Base-by-base conservation (phyloP, 139 green algal genomes). In the Zygnema circumcarinatum region DNA sequence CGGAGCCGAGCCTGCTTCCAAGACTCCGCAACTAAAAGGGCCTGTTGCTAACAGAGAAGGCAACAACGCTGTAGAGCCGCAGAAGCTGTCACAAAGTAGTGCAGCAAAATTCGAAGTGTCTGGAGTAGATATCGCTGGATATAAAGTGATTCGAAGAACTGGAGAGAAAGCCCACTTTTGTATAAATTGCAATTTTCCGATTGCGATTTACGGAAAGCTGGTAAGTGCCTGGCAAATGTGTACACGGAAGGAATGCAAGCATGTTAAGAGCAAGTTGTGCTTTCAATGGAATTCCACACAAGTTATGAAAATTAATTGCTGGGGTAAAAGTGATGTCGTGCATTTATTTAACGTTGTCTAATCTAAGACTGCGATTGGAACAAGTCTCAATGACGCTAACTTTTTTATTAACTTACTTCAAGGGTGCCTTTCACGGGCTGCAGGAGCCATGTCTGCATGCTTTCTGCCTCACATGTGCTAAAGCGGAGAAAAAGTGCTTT, bases 81-180 rank as follows among this genome's bases (percentile, higher is more conserved):
- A 62, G 47, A 62, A 62, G 16, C 16, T 62, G 47, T 62, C 47
- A 16, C 47, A 62, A 62, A 62, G 47, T 16, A 62, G 7, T 16
- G 16, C 7, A 25, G 16, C 47, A 7, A 62, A 62, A 16, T 25
- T 78, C 16, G 69, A 47, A 78, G 69, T 78, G 69, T 56, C 36
- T 47, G 69, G 69, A 25, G 36, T 78, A 78, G 69, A 78, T 11
- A 78, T 78, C 69, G 36, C 38, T 11, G 69, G 69, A 3, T 56
- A 78, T 41, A 78, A 78, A 47, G 69, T 78, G 7, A 11, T 78
- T 78, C 69, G 69, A 11, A 78, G 69, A 78, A 47, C 69, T 47
- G 69, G 69, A 56, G 69, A 78, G 38, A 78, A 78, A 11, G 69
- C 11, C 38, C 69, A 78, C 16, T 78, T 78, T 47, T 78, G 69